Evolutionary conservation across 1,284 basidiomycete genomes (phyloP), one percentile per base, ranked within the genome.

Genomic region (Waitea zeae): DNA sequence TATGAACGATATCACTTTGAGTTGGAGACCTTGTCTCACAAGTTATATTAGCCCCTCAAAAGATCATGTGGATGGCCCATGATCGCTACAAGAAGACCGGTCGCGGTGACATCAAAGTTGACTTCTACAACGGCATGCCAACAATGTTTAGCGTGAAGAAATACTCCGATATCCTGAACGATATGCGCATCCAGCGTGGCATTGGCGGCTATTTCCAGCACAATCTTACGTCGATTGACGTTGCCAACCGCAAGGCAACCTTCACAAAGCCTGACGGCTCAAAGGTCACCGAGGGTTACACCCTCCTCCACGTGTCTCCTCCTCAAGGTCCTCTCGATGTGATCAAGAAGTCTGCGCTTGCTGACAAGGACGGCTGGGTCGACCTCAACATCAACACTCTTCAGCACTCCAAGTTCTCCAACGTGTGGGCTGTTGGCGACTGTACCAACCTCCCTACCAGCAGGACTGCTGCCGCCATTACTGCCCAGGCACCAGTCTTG

Each of bases 31-130:
- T 24, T 13, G 7, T 31, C 3, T 18, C n/a, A 17, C 13, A 12
- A 12, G 9, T 29, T 18, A 30, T 17, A 35, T 17, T 44, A 86
- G 87, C 84, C 12, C 87, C 86, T 13, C 84, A 89, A 50, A 92
- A 92, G 57, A 82, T 92, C 43, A 84, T 88, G 74, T 93, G 88
- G 82, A 89, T 90, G 83, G 81, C 87, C 32, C 81, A 78, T 76
- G 81, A 87, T 47, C 60, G 72, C 33, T 86, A 67, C 49, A 60
- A 62, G 36, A 61, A 54, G 44, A 77, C 76, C 2, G 57, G 59
- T 3, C 66, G 78, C n/a, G 51, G 58, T 5, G 62, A 70, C 36
- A 64, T 82, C 46, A 65, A 75, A 38, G 58, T 88, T 40, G 71
- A 84, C 40, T 97, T 96, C 54, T 80, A 82, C 48, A 90, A 82